phyloP scores from a whole-genome alignment of 2,329 filamentous ascomycete species.

The Phaeosphaeriaceae sp. region DNA sequence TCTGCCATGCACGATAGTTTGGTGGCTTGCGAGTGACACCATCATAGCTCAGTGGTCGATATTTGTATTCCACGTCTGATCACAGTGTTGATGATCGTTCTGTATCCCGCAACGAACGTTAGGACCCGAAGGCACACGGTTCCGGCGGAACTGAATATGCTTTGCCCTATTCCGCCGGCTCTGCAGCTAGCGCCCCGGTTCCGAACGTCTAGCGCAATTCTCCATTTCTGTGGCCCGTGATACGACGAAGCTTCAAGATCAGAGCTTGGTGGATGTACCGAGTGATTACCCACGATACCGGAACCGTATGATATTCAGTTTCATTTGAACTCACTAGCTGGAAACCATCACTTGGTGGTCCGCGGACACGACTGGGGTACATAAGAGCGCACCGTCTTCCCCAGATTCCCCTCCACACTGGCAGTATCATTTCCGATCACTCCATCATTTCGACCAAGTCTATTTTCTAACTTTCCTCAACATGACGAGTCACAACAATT shows the following conservation, averaged over 20 bases:
- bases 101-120: too few relatives aligned
- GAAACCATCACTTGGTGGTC: too few relatives aligned
- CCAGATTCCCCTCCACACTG: too few relatives aligned
- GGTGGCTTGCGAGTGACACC: too few relatives aligned
- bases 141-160: conserved; percentile 7
- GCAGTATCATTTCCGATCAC: too few relatives aligned
- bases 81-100: neutral
- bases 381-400: conserved; percentile 57
- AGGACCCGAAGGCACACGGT: neutral
- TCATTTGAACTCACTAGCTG: conserved; percentile 20
- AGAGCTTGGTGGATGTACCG: neutral
- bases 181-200: too few relatives aligned
- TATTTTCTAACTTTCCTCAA: neutral
- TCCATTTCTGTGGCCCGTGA: conserved; percentile 2
- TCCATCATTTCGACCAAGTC: too few relatives aligned
- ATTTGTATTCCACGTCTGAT: neutral
- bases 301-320: too few relatives aligned
- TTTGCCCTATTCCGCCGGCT: too few relatives aligned
- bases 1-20: too few relatives aligned
- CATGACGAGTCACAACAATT: conserved; percentile 17
- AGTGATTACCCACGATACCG: too few relatives aligned
- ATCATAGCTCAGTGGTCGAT: too few relatives aligned
- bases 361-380: conserved; percentile 76
- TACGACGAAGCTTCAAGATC: neutral
- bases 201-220: neutral